Percentiles rank a stretch among this genome's conserved stretches.
Evolutionary conservation across 495 filamentous ascomycete species (phyloP).

Genomic region (Penicillium odoratum): DNA sequence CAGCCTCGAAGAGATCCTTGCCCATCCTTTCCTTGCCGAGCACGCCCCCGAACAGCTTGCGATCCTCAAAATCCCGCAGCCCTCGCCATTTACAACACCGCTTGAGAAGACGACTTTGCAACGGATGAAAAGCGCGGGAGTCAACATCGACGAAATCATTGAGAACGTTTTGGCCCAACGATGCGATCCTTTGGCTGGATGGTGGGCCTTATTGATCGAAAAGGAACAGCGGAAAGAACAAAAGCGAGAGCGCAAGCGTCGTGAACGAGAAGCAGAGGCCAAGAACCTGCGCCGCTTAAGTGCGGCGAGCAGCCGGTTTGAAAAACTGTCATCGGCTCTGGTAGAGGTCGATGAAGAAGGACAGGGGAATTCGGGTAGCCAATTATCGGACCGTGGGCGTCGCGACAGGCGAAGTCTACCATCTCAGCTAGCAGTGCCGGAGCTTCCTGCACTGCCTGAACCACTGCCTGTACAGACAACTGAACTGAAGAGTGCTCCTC

Average conservation of each 20-base stretch:
- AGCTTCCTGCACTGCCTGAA: slow-evolving; percentile 74
- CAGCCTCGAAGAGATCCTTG: slow-evolving; percentile 80
- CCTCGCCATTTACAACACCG: slow-evolving; percentile 81
- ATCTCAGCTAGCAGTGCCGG: slow-evolving; percentile 54
- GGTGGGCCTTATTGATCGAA: slow-evolving; percentile 94
- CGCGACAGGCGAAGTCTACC: slow-evolving; percentile 58
- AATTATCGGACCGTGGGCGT: slow-evolving; percentile 46
- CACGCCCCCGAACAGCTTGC: slow-evolving; percentile 86
- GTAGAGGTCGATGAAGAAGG: slow-evolving; percentile 75
- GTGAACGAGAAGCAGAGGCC: slow-evolving; percentile 77
- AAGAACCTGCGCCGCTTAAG: slow-evolving; percentile 80
- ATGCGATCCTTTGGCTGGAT: slow-evolving; percentile 88
- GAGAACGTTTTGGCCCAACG: slow-evolving; percentile 88
- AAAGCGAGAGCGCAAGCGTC: slow-evolving; percentile 80
- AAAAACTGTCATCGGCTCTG: slow-evolving; percentile 71
- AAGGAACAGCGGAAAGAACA: slow-evolving; percentile 91
- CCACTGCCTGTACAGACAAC: slow-evolving; percentile 39
- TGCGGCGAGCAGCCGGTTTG: slow-evolving; percentile 79
- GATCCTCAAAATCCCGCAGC: slow-evolving; percentile 81
- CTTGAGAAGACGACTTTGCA: slow-evolving; percentile 90
- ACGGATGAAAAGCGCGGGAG: slow-evolving; percentile 91
- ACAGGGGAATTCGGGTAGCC: slow-evolving; percentile 31
- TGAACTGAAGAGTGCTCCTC: slow-evolving; percentile 45
- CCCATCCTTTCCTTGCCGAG: slow-evolving; percentile 86
- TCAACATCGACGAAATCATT: slow-evolving; percentile 91